phyloP scores from a whole-genome alignment of 2,329 filamentous ascomycete genomes.

The Leptographium wingfieldii region DNA sequence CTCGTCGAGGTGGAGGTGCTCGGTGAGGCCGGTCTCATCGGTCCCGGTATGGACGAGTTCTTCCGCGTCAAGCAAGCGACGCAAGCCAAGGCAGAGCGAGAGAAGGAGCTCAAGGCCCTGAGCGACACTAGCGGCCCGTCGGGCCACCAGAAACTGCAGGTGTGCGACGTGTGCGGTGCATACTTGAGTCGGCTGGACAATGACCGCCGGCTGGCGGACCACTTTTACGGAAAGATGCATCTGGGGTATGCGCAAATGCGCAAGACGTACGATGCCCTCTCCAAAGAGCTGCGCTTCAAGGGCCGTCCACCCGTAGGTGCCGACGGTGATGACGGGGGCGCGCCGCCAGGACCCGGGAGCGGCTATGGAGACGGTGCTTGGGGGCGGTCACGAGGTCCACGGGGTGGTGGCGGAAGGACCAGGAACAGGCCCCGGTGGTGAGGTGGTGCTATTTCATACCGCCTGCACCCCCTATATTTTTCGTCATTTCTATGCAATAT shows the following conservation, averaged over 20 bases:
- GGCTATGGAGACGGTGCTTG: slow-evolving; percentile 27
- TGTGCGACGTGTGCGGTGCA: slow-evolving; percentile 95
- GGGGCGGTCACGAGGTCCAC: slow-evolving; percentile 32
- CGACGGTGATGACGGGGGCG: slow-evolving; percentile 29
- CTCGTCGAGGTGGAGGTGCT: slow-evolving; percentile 78
- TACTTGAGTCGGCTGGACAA: slow-evolving; percentile 90
- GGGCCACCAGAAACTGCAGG: slow-evolving; percentile 94
- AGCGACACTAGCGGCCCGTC: slow-evolving; percentile 86
- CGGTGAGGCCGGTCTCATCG: slow-evolving; percentile 69
- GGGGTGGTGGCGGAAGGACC: slow-evolving; percentile 41
- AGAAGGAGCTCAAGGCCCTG: slow-evolving; percentile 79
- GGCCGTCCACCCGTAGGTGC: slow-evolving; percentile 23
- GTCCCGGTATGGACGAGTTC: slow-evolving; percentile 73
- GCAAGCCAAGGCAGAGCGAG: slow-evolving; percentile 68
- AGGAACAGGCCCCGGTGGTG: slow-evolving; percentile 39
- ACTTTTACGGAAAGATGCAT: slow-evolving; percentile 99
- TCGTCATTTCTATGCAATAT: not conserved
- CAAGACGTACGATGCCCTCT: slow-evolving; percentile 78
- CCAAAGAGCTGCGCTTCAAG: slow-evolving; percentile 62
- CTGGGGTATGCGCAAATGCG: slow-evolving; percentile 96
- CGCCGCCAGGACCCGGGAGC: slow-evolving; percentile 15
- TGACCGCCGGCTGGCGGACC: slow-evolving; percentile 82
- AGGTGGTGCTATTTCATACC: not conserved
- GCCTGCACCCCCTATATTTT: slow-evolving; percentile 1
- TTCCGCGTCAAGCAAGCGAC: slow-evolving; percentile 73